Evolutionary conservation across 83 land plant genomes (phyloP).

Genomic region (Isoetes engelmannii): DNA sequence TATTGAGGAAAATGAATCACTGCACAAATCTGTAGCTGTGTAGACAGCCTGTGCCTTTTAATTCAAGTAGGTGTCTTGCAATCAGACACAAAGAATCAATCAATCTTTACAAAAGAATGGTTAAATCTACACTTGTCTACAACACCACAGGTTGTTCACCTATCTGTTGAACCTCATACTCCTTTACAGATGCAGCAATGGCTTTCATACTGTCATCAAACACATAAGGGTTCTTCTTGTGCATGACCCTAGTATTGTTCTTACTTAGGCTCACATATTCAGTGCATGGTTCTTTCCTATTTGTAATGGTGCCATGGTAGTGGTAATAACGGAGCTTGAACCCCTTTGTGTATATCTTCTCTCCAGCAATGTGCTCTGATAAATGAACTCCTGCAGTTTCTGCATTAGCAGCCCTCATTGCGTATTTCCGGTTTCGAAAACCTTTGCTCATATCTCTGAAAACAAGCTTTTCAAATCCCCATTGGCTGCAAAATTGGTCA

Average conservation of each 20-base stretch:
- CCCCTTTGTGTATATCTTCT: conserved; percentile 45
- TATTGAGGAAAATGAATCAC: too few relatives aligned
- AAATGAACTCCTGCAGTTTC: conserved; percentile 62
- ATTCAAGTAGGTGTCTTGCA: too few relatives aligned
- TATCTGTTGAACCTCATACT: conserved; percentile 28
- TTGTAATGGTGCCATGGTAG: conserved; percentile 53
- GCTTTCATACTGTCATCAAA: conserved; percentile 41
- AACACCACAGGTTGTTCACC: background rate
- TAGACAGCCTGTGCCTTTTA: too few relatives aligned
- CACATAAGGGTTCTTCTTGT: conserved; percentile 29
- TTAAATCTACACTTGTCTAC: too few relatives aligned
- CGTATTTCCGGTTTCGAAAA: conserved; percentile 51
- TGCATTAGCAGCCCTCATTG: conserved; percentile 51
- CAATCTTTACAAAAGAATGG: too few relatives aligned
- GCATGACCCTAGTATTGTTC: conserved; percentile 16
- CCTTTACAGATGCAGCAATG: conserved; percentile 37
- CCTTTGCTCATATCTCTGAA: conserved; percentile 43
- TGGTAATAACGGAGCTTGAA: conserved; percentile 54
- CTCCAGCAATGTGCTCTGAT: conserved; percentile 52
- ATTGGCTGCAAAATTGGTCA: conserved; percentile 27
- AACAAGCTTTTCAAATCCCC: conserved; percentile 67
- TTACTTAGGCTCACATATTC: conserved; percentile 23
- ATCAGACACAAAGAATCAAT: too few relatives aligned
- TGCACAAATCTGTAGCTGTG: too few relatives aligned
- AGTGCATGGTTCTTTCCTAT: conserved; percentile 29